phyloP scores from a whole-genome alignment of 1,139 yeast species.

The Scheffersomyces segobiensis region DNA sequence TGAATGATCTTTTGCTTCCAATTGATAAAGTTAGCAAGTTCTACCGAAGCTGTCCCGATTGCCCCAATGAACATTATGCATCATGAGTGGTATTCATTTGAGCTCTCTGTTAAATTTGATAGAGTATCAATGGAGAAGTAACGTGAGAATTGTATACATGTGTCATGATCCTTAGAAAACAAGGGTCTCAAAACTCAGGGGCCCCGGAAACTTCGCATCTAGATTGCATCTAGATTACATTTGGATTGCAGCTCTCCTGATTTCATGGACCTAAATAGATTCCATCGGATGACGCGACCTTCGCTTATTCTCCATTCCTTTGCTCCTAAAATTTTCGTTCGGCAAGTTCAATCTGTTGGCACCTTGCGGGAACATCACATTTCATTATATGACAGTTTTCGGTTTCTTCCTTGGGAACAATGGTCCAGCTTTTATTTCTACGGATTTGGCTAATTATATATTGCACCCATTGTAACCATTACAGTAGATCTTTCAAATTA shows the following conservation, averaged over 20 bases:
- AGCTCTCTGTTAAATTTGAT: neutral
- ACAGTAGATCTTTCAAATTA: neutral
- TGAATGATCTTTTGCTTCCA: neutral
- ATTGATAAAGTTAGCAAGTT: neutral
- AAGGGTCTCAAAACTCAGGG: neutral
- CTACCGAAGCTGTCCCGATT: neutral
- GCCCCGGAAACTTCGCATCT: neutral
- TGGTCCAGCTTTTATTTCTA: neutral
- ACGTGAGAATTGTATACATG: neutral
- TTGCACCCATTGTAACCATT: neutral
- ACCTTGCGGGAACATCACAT: too few species aligned
- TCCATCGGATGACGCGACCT: neutral
- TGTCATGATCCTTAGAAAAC: neutral
- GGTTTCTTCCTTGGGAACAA: neutral
- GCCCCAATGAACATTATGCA: neutral
- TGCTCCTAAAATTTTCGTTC: neutral
- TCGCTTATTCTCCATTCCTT: neutral
- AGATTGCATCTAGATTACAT: too few species aligned
- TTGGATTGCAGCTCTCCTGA: too few species aligned
- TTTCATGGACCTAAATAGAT: neutral
- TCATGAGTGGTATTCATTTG: neutral
- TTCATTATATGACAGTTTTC: too few species aligned
- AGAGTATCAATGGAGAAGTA: neutral
- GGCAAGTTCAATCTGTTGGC: neutral
- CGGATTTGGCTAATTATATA: neutral